phyloP scores from a whole-genome alignment of 1,284 basidiomycete genomes.

The Ganoderma multipileum region DNA sequence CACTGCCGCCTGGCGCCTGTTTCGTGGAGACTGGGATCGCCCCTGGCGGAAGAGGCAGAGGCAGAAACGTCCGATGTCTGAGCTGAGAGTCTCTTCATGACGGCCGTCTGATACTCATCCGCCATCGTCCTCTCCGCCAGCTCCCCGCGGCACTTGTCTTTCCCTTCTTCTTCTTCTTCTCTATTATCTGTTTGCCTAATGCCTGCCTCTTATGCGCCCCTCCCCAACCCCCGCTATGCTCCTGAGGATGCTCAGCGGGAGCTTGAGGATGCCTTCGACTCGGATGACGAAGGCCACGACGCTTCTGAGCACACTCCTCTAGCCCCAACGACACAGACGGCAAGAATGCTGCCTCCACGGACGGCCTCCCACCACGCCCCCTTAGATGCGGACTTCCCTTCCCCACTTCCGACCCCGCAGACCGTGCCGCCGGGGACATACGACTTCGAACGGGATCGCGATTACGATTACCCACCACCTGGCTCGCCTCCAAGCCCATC shows the following conservation, averaged over 20 bases:
- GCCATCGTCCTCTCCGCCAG: conserved; percentile 2
- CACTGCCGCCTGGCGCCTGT: conserved; percentile 11
- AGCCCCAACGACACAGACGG: conserved; percentile 32
- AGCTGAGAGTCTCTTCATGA: neutral
- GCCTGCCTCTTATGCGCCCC: conserved; percentile 54
- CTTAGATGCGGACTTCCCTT: conserved; percentile 26
- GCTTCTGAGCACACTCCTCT: conserved; percentile 50
- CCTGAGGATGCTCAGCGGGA: conserved; percentile 59
- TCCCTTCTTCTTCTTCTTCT: conserved; percentile 7
- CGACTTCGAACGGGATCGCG: conserved; percentile 42
- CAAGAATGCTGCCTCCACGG: conserved; percentile 23
- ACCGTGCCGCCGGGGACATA: conserved; percentile 29
- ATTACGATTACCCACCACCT: conserved; percentile 76
- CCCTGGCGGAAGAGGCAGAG: neutral
- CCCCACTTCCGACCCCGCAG: conserved; percentile 19
- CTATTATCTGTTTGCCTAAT: conserved; percentile 13
- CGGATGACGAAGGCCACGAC: conserved; percentile 55
- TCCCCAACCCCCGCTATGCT: conserved; percentile 54
- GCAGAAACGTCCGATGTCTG: neutral
- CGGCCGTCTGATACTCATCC: conserved; percentile 15
- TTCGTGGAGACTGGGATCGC: neutral
- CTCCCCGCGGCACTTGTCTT: conserved; percentile 4
- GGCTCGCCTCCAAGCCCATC: conserved; percentile 80
- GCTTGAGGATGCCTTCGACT: conserved; percentile 71
- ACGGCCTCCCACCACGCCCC: conserved; percentile 28